phyloP scores from a whole-genome alignment of 306 rosid genomes.

The Herpetospermum pedunculosum region DNA sequence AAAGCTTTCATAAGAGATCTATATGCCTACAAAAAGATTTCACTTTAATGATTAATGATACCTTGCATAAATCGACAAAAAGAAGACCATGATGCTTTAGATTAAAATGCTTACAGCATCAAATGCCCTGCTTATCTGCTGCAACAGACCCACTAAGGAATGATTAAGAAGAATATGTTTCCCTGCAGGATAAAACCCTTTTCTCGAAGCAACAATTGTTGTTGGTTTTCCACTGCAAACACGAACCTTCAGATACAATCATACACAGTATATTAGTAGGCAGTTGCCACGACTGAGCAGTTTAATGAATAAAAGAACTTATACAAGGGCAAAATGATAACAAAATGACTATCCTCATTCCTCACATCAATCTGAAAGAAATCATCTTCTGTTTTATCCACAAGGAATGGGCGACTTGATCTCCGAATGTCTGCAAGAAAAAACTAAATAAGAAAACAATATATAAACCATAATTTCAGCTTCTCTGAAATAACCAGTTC shows the following conservation, averaged over 20 bases:
- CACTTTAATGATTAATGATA: neutral
- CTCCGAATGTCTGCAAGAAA: constrained; percentile 67
- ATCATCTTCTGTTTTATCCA: constrained; percentile 78
- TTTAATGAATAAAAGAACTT: neutral
- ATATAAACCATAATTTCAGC: neutral
- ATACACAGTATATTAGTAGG: constrained; percentile 13
- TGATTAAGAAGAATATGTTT: constrained; percentile 55
- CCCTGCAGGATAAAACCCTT: constrained; percentile 94
- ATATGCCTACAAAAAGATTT: constrained; percentile 59
- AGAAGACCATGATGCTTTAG: neutral
- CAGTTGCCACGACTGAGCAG: neutral
- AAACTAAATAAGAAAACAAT: constrained; percentile 4
- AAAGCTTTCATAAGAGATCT: constrained; percentile 78
- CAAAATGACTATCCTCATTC: constrained; percentile 26
- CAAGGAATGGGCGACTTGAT: constrained; percentile 79
- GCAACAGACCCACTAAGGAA: constrained; percentile 76
- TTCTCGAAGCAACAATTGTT: constrained; percentile 64
- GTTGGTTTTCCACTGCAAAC: constrained; percentile 93
- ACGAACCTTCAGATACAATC: constrained; percentile 43
- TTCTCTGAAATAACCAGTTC: neutral
- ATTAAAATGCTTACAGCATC: constrained; percentile 51
- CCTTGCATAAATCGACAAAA: neutral
- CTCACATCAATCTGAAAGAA: constrained; percentile 93
- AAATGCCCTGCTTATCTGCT: constrained; percentile 84
- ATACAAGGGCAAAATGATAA: neutral